Evolutionary conservation across 768 basidiomycete species (phyloP).

Genomic region (Polyporus arcularius): DNA sequence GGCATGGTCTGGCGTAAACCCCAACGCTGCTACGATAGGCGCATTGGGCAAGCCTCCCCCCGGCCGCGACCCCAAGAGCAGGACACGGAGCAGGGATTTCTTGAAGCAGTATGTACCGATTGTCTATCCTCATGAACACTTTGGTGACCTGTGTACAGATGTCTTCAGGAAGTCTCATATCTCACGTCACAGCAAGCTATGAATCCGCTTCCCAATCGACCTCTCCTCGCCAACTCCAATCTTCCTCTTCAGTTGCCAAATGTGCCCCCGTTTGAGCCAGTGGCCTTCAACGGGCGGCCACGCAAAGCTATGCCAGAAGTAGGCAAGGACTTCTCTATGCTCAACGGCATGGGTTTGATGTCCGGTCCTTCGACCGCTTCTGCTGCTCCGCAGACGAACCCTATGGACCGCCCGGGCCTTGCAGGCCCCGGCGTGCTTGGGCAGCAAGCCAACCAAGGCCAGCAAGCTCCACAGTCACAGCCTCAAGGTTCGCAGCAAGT

Average conservation of each 20-base stretch:
- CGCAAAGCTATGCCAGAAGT: constrained; percentile 79
- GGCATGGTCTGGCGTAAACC: constrained; percentile 46
- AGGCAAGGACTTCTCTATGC: constrained; percentile 64
- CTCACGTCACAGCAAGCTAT: constrained; percentile 95
- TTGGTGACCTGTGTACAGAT: constrained; percentile 46
- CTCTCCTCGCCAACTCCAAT: constrained; percentile 66
- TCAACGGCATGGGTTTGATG: constrained; percentile 61
- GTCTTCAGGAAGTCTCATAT: constrained; percentile 97
- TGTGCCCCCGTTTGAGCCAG: constrained; percentile 71
- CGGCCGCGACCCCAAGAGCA: constrained; percentile 92
- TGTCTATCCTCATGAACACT: constrained; percentile 1
- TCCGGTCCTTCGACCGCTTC: constrained; percentile 54
- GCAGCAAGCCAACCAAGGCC: constrained; percentile 31
- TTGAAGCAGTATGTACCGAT: constrained; percentile 80
- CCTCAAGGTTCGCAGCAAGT: constrained; percentile 33
- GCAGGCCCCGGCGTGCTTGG: constrained; percentile 37
- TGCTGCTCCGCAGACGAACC: constrained; percentile 41
- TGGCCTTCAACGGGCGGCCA: constrained; percentile 77
- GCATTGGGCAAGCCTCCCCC: constrained; percentile 69
- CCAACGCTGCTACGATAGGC: constrained; percentile 45
- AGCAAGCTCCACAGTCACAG: constrained; percentile 30
- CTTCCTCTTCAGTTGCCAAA: constrained; percentile 69
- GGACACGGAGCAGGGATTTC: constrained; percentile 93
- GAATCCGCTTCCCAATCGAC: constrained; percentile 92
- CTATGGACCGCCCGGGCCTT: constrained; percentile 55